These are phyloP conservation scores for Wakefieldia striispora DNA, from an alignment of 768 basidiomycete species.

Conservation along the genomic window DNA sequence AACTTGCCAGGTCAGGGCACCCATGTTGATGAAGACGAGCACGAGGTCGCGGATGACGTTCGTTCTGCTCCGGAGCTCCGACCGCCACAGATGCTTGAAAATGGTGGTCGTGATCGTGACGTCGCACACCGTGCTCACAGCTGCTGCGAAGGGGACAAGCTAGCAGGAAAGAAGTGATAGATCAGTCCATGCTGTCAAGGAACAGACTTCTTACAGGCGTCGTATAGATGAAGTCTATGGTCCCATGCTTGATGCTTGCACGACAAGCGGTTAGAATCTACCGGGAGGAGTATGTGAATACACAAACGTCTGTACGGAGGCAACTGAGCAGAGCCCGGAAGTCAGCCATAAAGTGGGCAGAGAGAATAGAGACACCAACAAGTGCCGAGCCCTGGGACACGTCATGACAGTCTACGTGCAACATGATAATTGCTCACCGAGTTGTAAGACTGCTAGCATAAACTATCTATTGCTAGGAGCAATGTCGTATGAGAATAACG, in stretches of 20 bases:
- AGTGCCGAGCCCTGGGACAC: conserved; percentile 4
- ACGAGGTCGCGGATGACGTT: conserved; percentile 6
- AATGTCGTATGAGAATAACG: background rate
- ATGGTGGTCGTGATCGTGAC: conserved; percentile 10
- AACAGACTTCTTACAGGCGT: conserved; percentile 3
- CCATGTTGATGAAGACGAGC: conserved; percentile 15
- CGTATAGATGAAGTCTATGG: conserved; percentile 4
- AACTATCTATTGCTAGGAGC: background rate
- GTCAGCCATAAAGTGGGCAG: background rate
- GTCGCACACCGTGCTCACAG: conserved; percentile 9
- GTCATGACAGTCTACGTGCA: background rate
- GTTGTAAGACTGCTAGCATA: background rate
- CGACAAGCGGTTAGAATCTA: background rate
- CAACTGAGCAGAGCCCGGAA: background rate
- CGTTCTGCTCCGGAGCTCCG: conserved; percentile 6
- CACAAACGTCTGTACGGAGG: conserved; percentile 3
- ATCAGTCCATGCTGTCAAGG: background rate
- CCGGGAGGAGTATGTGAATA: background rate
- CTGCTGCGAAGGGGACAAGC: conserved; percentile 7
- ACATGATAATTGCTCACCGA: background rate
- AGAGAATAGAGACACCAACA: conserved; percentile 1
- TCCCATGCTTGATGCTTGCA: background rate
- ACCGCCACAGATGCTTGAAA: conserved; percentile 12
- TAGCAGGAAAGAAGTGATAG: background rate
- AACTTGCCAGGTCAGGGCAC: conserved; percentile 14